Conservation (phyloP, 2,329 filamentous ascomycete species). For the Fusarium nelsonii region DNA sequence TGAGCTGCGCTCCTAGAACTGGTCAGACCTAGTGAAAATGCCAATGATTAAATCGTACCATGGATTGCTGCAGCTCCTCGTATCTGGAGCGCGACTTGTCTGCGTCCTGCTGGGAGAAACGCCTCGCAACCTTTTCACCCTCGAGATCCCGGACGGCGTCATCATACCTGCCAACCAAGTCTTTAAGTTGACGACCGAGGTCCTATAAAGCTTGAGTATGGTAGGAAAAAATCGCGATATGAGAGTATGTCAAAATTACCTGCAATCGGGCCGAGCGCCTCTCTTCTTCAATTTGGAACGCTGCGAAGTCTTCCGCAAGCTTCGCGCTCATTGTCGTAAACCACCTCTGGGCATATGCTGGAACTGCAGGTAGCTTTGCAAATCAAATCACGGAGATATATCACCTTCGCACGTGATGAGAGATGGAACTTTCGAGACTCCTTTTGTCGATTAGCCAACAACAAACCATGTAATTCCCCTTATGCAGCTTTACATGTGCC, state of each 20-base stretch:
- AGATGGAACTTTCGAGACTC: background rate
- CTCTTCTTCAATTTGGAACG: background rate
- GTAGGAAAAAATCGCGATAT: rapidly evolving
- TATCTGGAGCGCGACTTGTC: background rate
- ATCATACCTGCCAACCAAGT: background rate
- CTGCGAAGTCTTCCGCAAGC: background rate
- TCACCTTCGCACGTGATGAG: background rate
- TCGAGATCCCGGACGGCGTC: background rate
- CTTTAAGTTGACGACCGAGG: background rate
- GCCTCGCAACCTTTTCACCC: background rate
- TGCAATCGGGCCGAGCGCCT: background rate
- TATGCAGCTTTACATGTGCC: background rate
- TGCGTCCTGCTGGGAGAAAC: background rate
- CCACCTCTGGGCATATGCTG: no score
- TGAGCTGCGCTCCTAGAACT: background rate
- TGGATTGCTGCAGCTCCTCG: background rate
- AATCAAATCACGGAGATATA: background rate
- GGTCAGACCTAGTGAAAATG: background rate
- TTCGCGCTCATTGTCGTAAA: background rate
- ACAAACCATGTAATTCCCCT: background rate
- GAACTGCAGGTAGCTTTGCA: background rate
- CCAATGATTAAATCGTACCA: background rate
- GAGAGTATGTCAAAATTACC: background rate
- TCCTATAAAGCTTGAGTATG: background rate
- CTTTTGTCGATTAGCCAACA: background rate